These are phyloP conservation scores for Geranium rotundifolium DNA, from an alignment of 345 rosid species.

Conservation along the genomic window DNA sequence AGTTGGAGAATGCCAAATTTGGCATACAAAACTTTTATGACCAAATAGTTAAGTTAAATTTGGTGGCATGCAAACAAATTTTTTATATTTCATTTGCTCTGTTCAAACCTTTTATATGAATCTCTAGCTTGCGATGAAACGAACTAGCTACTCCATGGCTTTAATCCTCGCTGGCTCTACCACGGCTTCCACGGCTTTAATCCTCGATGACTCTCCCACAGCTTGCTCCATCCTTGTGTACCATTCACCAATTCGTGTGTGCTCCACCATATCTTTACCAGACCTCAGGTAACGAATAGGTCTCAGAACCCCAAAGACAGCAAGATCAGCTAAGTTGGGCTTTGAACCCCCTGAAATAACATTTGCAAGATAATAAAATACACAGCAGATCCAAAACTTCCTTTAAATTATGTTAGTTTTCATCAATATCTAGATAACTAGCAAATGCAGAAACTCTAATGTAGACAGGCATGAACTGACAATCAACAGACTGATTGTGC, in stretches of 20 bases:
- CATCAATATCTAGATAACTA: no score
- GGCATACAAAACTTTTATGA: not conserved
- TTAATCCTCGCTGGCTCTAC: constrained; percentile 42
- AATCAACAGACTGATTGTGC: no score
- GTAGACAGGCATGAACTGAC: no score
- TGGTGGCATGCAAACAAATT: not conserved
- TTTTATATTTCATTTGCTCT: no score
- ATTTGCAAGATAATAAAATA: not conserved
- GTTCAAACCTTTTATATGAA: not conserved
- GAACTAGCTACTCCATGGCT: not conserved
- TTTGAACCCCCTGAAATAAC: constrained; percentile 36
- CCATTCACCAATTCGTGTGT: constrained; percentile 60
- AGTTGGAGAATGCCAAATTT: not conserved
- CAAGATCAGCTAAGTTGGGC: constrained; percentile 61
- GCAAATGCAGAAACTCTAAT: not conserved
- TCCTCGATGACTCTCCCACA: constrained; percentile 43
- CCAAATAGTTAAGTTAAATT: not conserved
- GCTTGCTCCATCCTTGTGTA: constrained; percentile 48
- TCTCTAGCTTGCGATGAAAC: not conserved
- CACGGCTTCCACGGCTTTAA: constrained; percentile 20
- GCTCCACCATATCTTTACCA: constrained; percentile 64
- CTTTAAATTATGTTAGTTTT: no score
- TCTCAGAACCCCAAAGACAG: constrained; percentile 54
- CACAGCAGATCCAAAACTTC: not conserved
- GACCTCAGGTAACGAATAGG: constrained; percentile 51